These are phyloP conservation scores for Calophaca sinica DNA, from an alignment of 306 rosid species.

Conservation along the genomic window DNA sequence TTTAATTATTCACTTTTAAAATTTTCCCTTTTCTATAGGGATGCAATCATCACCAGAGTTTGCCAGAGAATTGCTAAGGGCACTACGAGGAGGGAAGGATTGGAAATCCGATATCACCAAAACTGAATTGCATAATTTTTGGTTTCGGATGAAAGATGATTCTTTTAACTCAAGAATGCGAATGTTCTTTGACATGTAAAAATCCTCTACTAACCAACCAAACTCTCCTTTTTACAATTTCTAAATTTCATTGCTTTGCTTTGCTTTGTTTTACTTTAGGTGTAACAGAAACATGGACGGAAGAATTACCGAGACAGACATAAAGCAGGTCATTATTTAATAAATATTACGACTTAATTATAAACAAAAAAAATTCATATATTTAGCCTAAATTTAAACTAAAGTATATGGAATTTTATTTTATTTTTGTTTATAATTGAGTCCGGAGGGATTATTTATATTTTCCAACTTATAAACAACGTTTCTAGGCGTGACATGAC, in stretches of 20 bases:
- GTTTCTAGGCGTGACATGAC: conserved; percentile 11
- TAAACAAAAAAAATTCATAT: too few relatives aligned
- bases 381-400: too few relatives aligned
- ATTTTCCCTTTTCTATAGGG: conserved; percentile 51
- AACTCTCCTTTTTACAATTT: neutral
- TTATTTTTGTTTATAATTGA: too few relatives aligned
- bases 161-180: conserved; percentile 61
- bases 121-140: conserved; percentile 62
- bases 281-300: conserved; percentile 83
- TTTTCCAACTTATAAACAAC: too few relatives aligned
- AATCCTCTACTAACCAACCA: neutral
- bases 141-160: conserved; percentile 68
- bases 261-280: conserved; percentile 48
- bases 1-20: conserved; percentile 1
- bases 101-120: conserved; percentile 66
- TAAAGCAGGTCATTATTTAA: conserved; percentile 65
- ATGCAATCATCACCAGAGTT: conserved; percentile 76
- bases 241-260: conserved; percentile 5
- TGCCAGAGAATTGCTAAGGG: conserved; percentile 70
- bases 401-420: too few relatives aligned
- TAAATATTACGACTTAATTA: neutral
- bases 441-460: too few relatives aligned
- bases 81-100: conserved; percentile 63
- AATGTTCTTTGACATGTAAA: conserved; percentile 83
- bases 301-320: conserved; percentile 64